These are phyloP conservation scores for Alternaria atra DNA, from an alignment of 2,329 filamentous ascomycete genomes.

Conservation along the genomic window DNA sequence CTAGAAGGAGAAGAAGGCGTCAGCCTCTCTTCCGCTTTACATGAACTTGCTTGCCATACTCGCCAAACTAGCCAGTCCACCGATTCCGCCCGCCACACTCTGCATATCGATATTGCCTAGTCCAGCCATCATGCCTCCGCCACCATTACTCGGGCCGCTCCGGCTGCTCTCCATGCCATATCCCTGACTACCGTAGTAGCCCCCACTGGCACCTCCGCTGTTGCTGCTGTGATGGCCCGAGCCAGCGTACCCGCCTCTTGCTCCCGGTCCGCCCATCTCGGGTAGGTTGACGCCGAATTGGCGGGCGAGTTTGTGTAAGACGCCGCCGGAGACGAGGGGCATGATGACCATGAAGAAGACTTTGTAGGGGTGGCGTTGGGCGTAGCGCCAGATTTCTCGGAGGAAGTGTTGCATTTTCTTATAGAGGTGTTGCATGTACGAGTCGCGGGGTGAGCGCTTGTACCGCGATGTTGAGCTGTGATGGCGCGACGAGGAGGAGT, in stretches of 20 bases:
- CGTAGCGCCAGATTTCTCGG: slow-evolving; percentile 82
- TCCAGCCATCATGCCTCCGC: slow-evolving; percentile 39
- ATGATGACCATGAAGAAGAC: slow-evolving; percentile 90
- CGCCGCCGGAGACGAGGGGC: slow-evolving; percentile 85
- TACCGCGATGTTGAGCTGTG: slow-evolving; percentile 74
- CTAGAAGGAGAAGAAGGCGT: slow-evolving; percentile 10
- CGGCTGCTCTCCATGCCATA: slow-evolving; percentile 49
- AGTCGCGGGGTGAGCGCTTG: slow-evolving; percentile 77
- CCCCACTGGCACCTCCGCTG: slow-evolving; percentile 27
- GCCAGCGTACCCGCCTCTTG: slow-evolving; percentile 33
- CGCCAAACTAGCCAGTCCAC: slow-evolving; percentile 59
- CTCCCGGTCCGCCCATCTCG: slow-evolving; percentile 49
- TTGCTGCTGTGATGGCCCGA: slow-evolving; percentile 23
- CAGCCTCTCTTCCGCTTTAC: slow-evolving; percentile 36
- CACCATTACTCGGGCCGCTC: slow-evolving; percentile 31
- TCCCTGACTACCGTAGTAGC: slow-evolving; percentile 58
- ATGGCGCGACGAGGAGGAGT: slow-evolving; percentile 39
- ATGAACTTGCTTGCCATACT: slow-evolving; percentile 59
- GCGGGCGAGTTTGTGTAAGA: slow-evolving; percentile 77
- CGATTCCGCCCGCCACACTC: slow-evolving; percentile 50
- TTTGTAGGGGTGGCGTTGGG: slow-evolving; percentile 83
- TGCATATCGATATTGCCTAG: slow-evolving; percentile 42
- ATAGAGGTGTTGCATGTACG: slow-evolving; percentile 78
- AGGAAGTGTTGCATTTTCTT: slow-evolving; percentile 80
- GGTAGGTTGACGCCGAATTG: slow-evolving; percentile 84